These are phyloP conservation scores for Exophiala sp. DNA, from an alignment of 2,329 filamentous ascomycete genomes.

Conservation along the genomic window DNA sequence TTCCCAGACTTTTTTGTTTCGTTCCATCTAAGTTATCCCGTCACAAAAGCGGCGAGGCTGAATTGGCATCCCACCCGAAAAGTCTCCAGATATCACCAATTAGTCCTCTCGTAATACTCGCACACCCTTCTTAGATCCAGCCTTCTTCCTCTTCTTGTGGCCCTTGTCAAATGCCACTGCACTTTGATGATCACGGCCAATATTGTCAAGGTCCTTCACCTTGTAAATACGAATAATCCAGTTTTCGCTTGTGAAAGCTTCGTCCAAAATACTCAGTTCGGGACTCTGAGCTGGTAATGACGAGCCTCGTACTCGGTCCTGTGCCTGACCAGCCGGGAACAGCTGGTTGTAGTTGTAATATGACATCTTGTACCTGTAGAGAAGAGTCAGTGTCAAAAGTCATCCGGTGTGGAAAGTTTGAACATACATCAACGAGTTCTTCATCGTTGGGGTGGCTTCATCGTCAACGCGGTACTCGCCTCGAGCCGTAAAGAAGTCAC, in stretches of 20 bases:
- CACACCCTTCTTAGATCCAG: conserved; percentile 41
- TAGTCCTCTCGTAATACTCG: conserved; percentile 45
- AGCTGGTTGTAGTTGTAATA: conserved; percentile 95
- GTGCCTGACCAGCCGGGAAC: conserved; percentile 86
- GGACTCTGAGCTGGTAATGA: conserved; percentile 81
- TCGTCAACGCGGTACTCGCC: conserved; percentile 95
- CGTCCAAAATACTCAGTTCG: conserved; percentile 82
- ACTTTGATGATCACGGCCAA: conserved; percentile 79
- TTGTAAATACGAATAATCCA: conserved; percentile 99
- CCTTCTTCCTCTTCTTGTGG: conserved; percentile 51
- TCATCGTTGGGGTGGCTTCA: conserved; percentile 94
- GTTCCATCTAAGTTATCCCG: too few relatives aligned
- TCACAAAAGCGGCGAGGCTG: too few relatives aligned
- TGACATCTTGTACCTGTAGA: conserved; percentile 95
- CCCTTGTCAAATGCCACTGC: conserved; percentile 53
- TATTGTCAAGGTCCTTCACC: conserved; percentile 97
- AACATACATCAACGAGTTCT: conserved; percentile 92
- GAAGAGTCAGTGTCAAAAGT: conserved; percentile 24
- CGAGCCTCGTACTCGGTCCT: conserved; percentile 81
- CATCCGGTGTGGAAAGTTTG: background rate
- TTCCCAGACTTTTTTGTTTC: too few relatives aligned
- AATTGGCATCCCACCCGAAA: too few relatives aligned
- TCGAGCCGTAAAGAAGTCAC: conserved; percentile 87
- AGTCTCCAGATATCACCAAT: background rate
- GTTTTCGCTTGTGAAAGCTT: conserved; percentile 98